These are phyloP conservation scores for Lantana camara DNA, from an alignment of 257 asterid species.

Conservation along the genomic window DNA sequence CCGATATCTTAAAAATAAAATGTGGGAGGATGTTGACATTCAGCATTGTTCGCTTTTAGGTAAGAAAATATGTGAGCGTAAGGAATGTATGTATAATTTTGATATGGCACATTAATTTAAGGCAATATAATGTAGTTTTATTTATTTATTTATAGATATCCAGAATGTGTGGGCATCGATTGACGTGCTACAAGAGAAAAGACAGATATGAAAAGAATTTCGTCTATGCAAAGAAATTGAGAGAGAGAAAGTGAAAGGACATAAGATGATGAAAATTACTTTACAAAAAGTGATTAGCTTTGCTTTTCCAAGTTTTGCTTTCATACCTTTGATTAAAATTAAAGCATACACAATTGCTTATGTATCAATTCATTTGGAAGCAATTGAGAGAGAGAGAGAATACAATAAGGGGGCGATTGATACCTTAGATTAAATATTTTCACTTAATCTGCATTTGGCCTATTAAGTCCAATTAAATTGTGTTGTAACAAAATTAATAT, in stretches of 20 bases:
- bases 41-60: constrained; percentile 15
- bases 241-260: constrained; percentile 36
- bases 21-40: not conserved
- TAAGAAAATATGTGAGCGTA: constrained; percentile 18
- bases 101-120: constrained; percentile 9
- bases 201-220: constrained; percentile 50
- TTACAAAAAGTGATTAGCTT: constrained; percentile 63
- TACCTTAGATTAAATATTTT: too few species aligned
- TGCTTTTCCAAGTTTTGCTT: constrained; percentile 42
- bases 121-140: too few species aligned
- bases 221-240: constrained; percentile 43
- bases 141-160: constrained; percentile 15
- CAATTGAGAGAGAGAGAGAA: too few species aligned
- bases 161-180: constrained; percentile 33
- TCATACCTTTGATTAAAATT: constrained; percentile 51
- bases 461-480: too few species aligned
- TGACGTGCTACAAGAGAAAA: constrained; percentile 38
- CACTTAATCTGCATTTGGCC: too few species aligned
- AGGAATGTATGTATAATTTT: constrained; percentile 17
- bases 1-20: too few species aligned
- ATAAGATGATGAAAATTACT: constrained; percentile 46
- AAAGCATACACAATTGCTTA: constrained; percentile 34
- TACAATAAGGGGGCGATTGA: too few species aligned
- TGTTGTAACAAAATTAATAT: too few species aligned
- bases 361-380: constrained; percentile 6